Evolutionary conservation across 2,329 filamentous ascomycete species (phyloP).

Genomic region (Aspergillus sp.): DNA sequence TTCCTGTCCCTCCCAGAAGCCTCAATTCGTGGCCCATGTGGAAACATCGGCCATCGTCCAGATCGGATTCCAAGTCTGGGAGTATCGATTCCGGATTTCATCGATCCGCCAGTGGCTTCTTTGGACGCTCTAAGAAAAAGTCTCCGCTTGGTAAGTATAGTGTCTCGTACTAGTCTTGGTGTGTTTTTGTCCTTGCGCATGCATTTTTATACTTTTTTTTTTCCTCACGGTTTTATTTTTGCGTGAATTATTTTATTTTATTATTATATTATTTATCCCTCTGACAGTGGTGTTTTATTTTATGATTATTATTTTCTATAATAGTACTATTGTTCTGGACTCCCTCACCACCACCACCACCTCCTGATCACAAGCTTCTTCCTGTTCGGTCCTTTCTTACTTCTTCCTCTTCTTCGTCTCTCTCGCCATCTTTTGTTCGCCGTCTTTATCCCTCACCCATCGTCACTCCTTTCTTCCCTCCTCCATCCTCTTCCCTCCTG

Average conservation of each 20-base stretch:
- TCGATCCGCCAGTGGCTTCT: conserved; percentile 33
- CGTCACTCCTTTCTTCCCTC: conserved; percentile 3
- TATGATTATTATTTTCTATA: too few relatives aligned
- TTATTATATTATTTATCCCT: conserved; percentile 4
- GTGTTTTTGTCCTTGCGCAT: conserved; percentile 11
- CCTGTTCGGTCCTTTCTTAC: conserved; percentile 3
- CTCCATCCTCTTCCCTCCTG: conserved; percentile 6
- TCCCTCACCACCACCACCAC: conserved; percentile 1
- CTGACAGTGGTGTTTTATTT: too few relatives aligned
- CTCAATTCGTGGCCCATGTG: conserved; percentile 32
- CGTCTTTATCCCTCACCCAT: conserved; percentile 9
- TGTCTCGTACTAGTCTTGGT: conserved; percentile 18
- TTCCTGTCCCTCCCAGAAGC: conserved; percentile 6
- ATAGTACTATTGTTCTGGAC: conserved; percentile 3
- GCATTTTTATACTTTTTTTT: conserved; percentile 4
- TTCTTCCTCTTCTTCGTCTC: conserved; percentile 8
- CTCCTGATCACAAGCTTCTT: conserved; percentile 6
- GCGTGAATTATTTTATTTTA: conserved; percentile 7
- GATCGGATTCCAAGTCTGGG: conserved; percentile 39
- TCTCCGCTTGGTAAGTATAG: conserved; percentile 30
- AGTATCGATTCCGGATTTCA: conserved; percentile 32
- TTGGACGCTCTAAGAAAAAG: conserved; percentile 38
- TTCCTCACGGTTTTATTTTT: conserved; percentile 6
- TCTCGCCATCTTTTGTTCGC: background rate
- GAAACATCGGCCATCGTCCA: conserved; percentile 41